Percentiles rank a stretch among this genome's conserved stretches.
Conservation (phyloP, 78 protist genomes). For the Chrysochromulina parva region DNA sequence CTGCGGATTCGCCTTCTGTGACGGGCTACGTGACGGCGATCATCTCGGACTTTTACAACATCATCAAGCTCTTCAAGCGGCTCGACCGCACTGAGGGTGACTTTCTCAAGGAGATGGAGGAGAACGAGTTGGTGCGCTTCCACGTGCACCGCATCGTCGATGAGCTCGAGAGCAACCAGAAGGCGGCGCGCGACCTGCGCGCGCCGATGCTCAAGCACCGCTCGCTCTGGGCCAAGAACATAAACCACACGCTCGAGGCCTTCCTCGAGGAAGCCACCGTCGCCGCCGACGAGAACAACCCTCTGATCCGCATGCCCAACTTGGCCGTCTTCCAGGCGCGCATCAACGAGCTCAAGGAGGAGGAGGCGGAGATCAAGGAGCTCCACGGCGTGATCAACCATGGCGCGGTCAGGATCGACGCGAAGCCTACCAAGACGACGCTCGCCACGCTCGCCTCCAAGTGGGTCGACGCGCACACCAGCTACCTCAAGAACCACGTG, state of each 20-base stretch:
- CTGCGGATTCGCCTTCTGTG: not conserved
- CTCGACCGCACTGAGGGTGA: conserved; percentile 56
- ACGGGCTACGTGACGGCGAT: not conserved
- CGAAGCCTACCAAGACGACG: conserved; percentile 42
- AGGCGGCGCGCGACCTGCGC: conserved; percentile 7
- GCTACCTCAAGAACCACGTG: conserved; percentile 41
- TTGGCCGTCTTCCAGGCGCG: conserved; percentile 43
- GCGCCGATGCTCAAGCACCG: not conserved
- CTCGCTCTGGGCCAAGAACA: conserved; percentile 46
- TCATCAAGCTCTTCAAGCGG: conserved; percentile 33
- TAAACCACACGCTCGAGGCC: conserved; percentile 19
- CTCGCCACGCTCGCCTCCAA: conserved; percentile 5
- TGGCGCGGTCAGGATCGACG: conserved; percentile 64
- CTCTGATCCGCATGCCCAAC: not conserved
- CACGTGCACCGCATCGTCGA: not conserved
- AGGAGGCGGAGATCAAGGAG: conserved; percentile 5
- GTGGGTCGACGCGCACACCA: conserved; percentile 51
- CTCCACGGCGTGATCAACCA: not conserved
- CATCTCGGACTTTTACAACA: not conserved
- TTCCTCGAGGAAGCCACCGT: conserved; percentile 12
- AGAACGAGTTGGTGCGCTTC: conserved; percentile 8
- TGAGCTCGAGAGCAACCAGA: not conserved
- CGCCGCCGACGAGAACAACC: not conserved
- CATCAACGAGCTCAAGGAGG: conserved; percentile 41
- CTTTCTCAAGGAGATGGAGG: conserved; percentile 41